Evolutionary conservation across 305 asterid species (phyloP), one percentile per base, ranked within the genome.

Genomic region (Plantago lanceolata): DNA sequence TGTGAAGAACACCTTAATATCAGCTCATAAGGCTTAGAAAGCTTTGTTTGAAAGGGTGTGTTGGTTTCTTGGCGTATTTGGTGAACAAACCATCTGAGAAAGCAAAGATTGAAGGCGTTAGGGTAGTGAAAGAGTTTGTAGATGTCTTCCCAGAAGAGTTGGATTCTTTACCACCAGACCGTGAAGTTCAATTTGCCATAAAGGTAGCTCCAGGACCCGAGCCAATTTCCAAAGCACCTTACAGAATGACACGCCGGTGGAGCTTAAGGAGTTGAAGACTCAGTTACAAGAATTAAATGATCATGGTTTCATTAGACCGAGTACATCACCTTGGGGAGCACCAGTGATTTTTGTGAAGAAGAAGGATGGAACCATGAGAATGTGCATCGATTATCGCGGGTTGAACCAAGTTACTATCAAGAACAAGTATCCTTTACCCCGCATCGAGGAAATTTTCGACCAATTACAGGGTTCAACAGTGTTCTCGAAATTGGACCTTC

Each of bases 251-350:
- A 6, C n/a, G n/a, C 57, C 31, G 0, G 57, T 15, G 20, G 5
- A 19, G 3, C n/a, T 51, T 0, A 51, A 20, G 57, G 57, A 51
- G 2, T 26, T 51, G n/a, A 51, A 51, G 57, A 19, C 26, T 51
- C 31, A 51, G 3, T 6, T 51, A 15, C 57, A 51, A 51, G 57
- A 51, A 20, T 16, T 51, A 11, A 51, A 19, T 0, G 57, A 51
- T 16, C 57, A 51, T 51, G 57, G 57, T 11, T 51, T 51, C 16
- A 51, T 51, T 51, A 51, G 57, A 11, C 57, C 31, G 2, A 51
- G 57, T 24, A 8, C 57, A 0, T 51, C 57, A 16, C 57, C 57
- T 20, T 51, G 57, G 57, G 57, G 57, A 51, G 57, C 16, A 18
- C 31, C 57, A 1, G n/a, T 19, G 2, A 8, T 51, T 31, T 51